A percentile compares a stretch with the other conserved stretches of the same genome.
These are phyloP conservation scores for Quercus gilva DNA, from an alignment of 306 rosid genomes.

Conservation along the genomic window DNA sequence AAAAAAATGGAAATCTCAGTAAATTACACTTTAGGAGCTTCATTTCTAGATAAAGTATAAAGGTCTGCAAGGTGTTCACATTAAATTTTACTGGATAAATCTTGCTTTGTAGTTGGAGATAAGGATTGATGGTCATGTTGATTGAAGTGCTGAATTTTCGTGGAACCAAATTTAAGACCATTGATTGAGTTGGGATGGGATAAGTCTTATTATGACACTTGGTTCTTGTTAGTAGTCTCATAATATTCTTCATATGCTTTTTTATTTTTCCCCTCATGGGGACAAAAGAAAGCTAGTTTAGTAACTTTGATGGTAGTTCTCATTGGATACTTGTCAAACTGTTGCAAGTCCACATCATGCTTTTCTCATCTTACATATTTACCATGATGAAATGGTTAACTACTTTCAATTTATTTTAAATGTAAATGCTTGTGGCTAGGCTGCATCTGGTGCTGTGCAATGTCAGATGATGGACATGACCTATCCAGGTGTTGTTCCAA, in stretches of 20 bases:
- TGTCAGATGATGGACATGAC: conserved; percentile 95
- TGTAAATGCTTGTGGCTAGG: conserved; percentile 48
- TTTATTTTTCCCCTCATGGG: too few species aligned
- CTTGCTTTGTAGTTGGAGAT: background rate
- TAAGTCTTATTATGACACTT: background rate
- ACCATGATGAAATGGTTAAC: conserved; percentile 3
- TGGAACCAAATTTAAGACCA: background rate
- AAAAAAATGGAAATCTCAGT: background rate
- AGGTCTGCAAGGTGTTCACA: background rate
- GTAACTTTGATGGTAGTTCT: background rate
- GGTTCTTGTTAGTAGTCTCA: background rate
- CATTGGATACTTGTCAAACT: background rate
- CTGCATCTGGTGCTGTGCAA: conserved; percentile 98
- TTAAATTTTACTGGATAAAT: background rate
- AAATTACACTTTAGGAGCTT: background rate
- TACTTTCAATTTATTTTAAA: conserved; percentile 3
- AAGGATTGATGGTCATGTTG: background rate
- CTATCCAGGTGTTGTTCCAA: conserved; percentile 87
- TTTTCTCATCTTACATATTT: background rate
- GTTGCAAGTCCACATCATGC: background rate
- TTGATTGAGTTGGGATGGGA: background rate
- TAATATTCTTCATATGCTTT: background rate
- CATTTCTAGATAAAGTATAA: background rate
- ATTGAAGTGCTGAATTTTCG: background rate
- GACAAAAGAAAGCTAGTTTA: background rate